phyloP scores from a whole-genome alignment of 805 yeast genomes.

The Cyberlindnera euphorbiiphila region DNA sequence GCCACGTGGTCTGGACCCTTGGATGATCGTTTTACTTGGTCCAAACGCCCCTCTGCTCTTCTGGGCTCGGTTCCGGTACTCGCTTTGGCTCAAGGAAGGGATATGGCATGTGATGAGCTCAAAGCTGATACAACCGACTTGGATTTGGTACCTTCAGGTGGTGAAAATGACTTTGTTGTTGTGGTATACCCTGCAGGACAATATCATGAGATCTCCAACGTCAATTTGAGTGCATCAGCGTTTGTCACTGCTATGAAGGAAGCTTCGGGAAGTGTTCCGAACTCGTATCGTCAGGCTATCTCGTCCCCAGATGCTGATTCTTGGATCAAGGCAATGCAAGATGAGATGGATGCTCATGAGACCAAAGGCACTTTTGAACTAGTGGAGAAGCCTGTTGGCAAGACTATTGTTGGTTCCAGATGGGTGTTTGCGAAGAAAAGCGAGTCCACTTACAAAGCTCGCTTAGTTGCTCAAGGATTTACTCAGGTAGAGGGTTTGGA shows the following conservation, averaged over 20 bases:
- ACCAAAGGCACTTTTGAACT: conserved; percentile 4
- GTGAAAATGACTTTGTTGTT: background rate
- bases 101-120: background rate
- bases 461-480: conserved; percentile 28
- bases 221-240: background rate
- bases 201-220: background rate
- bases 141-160: background rate
- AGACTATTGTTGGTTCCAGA: conserved; percentile 1
- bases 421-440: conserved; percentile 5
- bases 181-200: too few relatives aligned
- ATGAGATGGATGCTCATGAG: conserved; percentile 1
- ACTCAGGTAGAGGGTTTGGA: conserved; percentile 25
- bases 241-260: background rate
- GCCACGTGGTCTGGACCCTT: background rate
- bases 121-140: too few relatives aligned
- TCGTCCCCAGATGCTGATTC: background rate
- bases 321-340: conserved; percentile 4
- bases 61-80: background rate
- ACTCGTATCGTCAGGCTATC: background rate
- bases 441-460: conserved; percentile 16
- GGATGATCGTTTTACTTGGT: background rate
- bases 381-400: conserved; percentile 3
- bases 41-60: background rate
- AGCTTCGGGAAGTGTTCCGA: conserved; percentile 1
- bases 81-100: conserved; percentile 1